A percentile compares a stretch with the other conserved stretches of the same genome.
phyloP scores from a whole-genome alignment of 768 basidiomycete species.

The Guyanaporus albipodus region DNA sequence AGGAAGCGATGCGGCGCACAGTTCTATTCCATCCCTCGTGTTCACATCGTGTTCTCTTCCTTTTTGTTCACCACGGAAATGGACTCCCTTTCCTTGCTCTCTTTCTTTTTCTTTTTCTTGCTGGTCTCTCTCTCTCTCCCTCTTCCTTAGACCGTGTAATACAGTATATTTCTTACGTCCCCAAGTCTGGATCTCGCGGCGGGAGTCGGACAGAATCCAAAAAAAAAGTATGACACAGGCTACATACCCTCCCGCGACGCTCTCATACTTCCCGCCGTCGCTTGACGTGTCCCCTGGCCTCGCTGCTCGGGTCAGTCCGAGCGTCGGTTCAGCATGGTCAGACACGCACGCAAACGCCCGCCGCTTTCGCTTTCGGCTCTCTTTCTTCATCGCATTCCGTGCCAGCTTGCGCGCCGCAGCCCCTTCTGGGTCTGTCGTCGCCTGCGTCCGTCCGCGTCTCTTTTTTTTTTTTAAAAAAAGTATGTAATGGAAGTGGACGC shows the following conservation, averaged over 20 bases:
- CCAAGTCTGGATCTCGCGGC: no score
- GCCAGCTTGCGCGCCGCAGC: conserved; percentile 74
- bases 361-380: conserved; percentile 77
- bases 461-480: no score
- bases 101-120: not conserved
- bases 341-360: conserved; percentile 52
- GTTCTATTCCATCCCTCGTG: not conserved
- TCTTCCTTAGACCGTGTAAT: no score
- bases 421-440: conserved; percentile 66
- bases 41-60: not conserved
- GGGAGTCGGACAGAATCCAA: no score
- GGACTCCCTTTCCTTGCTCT: no score
- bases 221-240: no score
- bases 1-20: not conserved
- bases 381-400: conserved; percentile 74
- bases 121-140: no score
- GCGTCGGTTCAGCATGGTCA: not conserved
- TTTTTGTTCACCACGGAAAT: not conserved
- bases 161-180: no score
- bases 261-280: conserved; percentile 35
- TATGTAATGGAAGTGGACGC: no score
- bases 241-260: no score
- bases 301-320: conserved; percentile 34
- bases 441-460: conserved; percentile 44
- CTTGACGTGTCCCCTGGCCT: conserved; percentile 48